A percentile compares a stretch with the other conserved stretches of the same genome.
Evolutionary conservation across 1,139 yeast species (phyloP).

Genomic region (Scheffersomyces quercinus): DNA sequence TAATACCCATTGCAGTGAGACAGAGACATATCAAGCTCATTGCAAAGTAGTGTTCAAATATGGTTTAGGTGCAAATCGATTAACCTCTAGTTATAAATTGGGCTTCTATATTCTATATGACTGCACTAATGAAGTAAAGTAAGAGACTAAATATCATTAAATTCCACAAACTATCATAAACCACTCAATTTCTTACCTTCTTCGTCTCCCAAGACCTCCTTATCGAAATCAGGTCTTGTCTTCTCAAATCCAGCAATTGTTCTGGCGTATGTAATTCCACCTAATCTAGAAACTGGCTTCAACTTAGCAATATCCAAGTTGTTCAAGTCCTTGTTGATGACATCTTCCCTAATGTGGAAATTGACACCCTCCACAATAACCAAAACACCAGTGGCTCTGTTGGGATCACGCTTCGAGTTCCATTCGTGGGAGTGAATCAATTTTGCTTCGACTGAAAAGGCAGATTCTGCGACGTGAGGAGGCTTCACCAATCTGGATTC

Average conservation of each 20-base stretch:
- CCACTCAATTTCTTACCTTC: too few species aligned
- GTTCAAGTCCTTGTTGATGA: conserved; percentile 41
- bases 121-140: too few species aligned
- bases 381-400: conserved; percentile 39
- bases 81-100: too few species aligned
- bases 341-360: conserved; percentile 59
- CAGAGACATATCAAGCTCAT: too few species aligned
- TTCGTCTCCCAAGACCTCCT: conserved; percentile 8
- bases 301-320: conserved; percentile 47
- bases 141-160: too few species aligned
- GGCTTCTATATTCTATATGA: too few species aligned
- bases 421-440: conserved; percentile 46
- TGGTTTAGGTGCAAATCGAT: too few species aligned
- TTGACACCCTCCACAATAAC: conserved; percentile 55
- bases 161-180: too few species aligned
- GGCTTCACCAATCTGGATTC: conserved; percentile 49
- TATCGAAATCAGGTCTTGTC: conserved; percentile 41
- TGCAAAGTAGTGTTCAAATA: too few species aligned
- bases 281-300: conserved; percentile 56
- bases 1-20: too few species aligned
- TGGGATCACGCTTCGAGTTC: conserved; percentile 40
- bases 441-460: conserved; percentile 59
- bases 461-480: conserved; percentile 61
- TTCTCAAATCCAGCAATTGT: conserved; percentile 43
- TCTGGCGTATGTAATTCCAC: conserved; percentile 54